These are phyloP conservation scores for Coniosporium apollinis DNA, from an alignment of 495 filamentous ascomycete genomes.

Conservation along the genomic window DNA sequence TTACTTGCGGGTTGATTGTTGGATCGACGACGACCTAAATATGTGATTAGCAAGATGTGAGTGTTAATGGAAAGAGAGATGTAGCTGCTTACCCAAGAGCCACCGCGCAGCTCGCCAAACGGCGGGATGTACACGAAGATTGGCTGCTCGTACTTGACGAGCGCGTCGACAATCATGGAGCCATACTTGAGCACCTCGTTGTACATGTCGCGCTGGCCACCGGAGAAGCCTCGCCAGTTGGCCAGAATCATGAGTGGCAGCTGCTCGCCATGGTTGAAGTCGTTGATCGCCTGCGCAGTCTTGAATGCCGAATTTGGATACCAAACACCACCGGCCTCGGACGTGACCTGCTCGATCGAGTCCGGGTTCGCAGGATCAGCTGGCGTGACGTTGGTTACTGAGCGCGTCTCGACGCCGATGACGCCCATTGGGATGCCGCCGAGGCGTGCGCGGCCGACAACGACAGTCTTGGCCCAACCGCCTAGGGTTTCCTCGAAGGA, in stretches of 20 bases:
- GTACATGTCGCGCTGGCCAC: constrained; percentile 99
- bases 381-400: constrained; percentile 90
- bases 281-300: constrained; percentile 93
- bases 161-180: constrained; percentile 93
- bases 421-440: constrained; percentile 98
- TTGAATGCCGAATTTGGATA: constrained; percentile 99
- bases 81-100: constrained; percentile 65
- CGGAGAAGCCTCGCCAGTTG: constrained; percentile 99
- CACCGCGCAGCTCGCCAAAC: constrained; percentile 90
- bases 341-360: constrained; percentile 83
- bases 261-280: constrained; percentile 99
- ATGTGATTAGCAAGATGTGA: constrained; percentile 18
- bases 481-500: constrained; percentile 95
- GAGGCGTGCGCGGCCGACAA: constrained; percentile 89
- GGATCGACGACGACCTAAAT: constrained; percentile 80
- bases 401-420: constrained; percentile 89
- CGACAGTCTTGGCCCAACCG: constrained; percentile 92
- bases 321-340: constrained; percentile 96
- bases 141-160: constrained; percentile 96
- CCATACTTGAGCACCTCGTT: constrained; percentile 99
- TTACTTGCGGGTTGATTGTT: constrained; percentile 86
- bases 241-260: constrained; percentile 96
- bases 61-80: background rate
- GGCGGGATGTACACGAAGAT: constrained; percentile 98
- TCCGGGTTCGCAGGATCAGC: constrained; percentile 98